phyloP scores from a whole-genome alignment of 768 basidiomycete species.

The Boletus rubropictus region DNA sequence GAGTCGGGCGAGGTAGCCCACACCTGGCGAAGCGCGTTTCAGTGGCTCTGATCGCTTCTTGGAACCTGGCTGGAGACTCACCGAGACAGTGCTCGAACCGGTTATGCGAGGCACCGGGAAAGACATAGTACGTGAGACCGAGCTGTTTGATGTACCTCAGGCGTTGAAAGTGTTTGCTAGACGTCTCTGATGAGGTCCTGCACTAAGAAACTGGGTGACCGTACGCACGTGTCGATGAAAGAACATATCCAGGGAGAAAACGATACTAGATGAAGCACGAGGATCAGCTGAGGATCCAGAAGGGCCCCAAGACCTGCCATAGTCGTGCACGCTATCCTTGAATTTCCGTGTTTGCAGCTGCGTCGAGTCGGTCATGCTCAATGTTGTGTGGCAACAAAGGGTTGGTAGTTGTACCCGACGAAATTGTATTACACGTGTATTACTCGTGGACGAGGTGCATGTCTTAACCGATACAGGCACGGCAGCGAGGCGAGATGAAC shows the following conservation, averaged over 20 bases:
- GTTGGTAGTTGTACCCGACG: no score
- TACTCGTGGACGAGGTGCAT: not conserved
- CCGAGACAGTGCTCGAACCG: slow-evolving; percentile 84
- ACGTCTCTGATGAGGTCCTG: not conserved
- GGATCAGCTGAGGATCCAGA: not conserved
- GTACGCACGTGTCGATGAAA: slow-evolving; percentile 63
- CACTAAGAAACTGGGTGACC: not conserved
- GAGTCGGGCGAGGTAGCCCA: slow-evolving; percentile 64
- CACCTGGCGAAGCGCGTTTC: slow-evolving; percentile 41
- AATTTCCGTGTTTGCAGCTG: slow-evolving; percentile 21
- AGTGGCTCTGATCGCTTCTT: not conserved
- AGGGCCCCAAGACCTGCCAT: slow-evolving; percentile 25
- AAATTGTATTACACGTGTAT: slow-evolving; percentile 5
- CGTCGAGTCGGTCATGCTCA: not conserved
- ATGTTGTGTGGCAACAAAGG: not conserved
- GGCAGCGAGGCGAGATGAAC: not conserved
- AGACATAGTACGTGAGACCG: slow-evolving; percentile 70
- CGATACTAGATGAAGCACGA: slow-evolving; percentile 5
- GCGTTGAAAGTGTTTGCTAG: slow-evolving; percentile 70
- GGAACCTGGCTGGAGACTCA: slow-evolving; percentile 20
- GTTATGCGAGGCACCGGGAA: slow-evolving; percentile 73
- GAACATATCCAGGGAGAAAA: slow-evolving; percentile 37
- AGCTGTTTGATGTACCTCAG: slow-evolving; percentile 75
- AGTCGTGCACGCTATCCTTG: slow-evolving; percentile 41
- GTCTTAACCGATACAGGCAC: not conserved